Evolutionary conservation across 441 rosid species (phyloP).

Genomic region (Breynia disticha): DNA sequence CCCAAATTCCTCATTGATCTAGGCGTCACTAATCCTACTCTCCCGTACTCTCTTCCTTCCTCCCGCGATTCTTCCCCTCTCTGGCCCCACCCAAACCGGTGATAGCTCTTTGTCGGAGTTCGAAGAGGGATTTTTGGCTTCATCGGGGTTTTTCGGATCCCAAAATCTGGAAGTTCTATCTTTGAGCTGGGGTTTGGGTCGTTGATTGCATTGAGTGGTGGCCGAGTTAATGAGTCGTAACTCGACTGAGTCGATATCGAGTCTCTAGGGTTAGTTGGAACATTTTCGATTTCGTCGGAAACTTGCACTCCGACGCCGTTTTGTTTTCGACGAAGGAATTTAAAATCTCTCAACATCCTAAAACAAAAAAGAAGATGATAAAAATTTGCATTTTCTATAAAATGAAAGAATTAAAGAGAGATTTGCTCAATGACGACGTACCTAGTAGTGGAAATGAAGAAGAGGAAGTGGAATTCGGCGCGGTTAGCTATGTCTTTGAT

Average conservation of each 20-base stretch:
- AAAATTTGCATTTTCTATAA: neutral
- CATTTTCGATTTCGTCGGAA: constrained; percentile 65
- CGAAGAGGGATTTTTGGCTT: constrained; percentile 61
- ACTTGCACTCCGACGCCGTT: constrained; percentile 16
- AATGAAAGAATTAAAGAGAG: neutral
- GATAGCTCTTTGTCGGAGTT: constrained; percentile 54
- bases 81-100: constrained; percentile 67
- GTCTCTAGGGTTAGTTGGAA: constrained; percentile 49
- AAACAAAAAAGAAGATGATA: constrained; percentile 1
- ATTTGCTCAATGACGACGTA: neutral
- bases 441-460: constrained; percentile 47
- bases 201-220: constrained; percentile 62
- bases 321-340: constrained; percentile 52
- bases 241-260: constrained; percentile 34
- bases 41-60: constrained; percentile 20
- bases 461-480: constrained; percentile 23
- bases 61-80: constrained; percentile 26
- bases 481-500: constrained; percentile 13
- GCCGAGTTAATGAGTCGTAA: constrained; percentile 39
- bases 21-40: constrained; percentile 52
- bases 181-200: constrained; percentile 31
- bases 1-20: constrained; percentile 42
- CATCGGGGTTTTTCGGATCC: constrained; percentile 53
- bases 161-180: constrained; percentile 20
- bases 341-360: constrained; percentile 69